Evolutionary conservation across 169 alveolate genomes (phyloP).

Genomic region (Hepatocystis sp.): DNA sequence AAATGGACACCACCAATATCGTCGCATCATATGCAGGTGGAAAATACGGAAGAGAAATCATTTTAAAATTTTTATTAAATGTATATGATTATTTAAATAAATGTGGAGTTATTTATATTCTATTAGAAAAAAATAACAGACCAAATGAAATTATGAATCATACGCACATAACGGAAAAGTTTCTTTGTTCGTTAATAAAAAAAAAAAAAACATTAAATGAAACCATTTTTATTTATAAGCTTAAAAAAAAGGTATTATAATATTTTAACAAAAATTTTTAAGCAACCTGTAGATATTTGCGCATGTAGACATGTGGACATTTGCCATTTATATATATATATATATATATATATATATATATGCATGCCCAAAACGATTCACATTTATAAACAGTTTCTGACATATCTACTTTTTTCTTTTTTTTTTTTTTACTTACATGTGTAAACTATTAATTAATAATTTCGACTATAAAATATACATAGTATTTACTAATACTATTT

Average conservation of each 20-base stretch:
- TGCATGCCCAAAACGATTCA: too few species aligned
- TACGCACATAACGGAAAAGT: slow-evolving; percentile 13
- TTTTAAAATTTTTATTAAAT: slow-evolving; percentile 46
- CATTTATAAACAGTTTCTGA: too few species aligned
- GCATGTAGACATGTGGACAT: background rate
- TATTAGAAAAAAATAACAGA: slow-evolving; percentile 45
- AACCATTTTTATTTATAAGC: slow-evolving; percentile 63
- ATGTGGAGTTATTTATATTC: slow-evolving; percentile 45
- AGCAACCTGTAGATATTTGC: background rate
- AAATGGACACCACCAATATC: slow-evolving; percentile 54
- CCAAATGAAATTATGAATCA: slow-evolving; percentile 45
- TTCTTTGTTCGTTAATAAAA: slow-evolving; percentile 24
- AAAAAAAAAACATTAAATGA: slow-evolving; percentile 58
- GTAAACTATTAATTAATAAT: too few species aligned
- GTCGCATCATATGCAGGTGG: slow-evolving; percentile 75
- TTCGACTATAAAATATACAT: too few species aligned
- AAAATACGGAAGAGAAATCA: slow-evolving; percentile 61
- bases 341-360: background rate
- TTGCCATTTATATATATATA: background rate
- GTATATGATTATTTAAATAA: slow-evolving; percentile 57
- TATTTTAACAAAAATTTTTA: background rate
- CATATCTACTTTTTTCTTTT: too few species aligned
- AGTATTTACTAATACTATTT: too few species aligned
- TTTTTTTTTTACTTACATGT: too few species aligned
- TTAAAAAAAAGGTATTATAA: slow-evolving; percentile 22